Evolutionary conservation across 108 stramenopile genomes (phyloP), one percentile per base, ranked within the genome.

Genomic region (Stephanodiscus minutulus): DNA sequence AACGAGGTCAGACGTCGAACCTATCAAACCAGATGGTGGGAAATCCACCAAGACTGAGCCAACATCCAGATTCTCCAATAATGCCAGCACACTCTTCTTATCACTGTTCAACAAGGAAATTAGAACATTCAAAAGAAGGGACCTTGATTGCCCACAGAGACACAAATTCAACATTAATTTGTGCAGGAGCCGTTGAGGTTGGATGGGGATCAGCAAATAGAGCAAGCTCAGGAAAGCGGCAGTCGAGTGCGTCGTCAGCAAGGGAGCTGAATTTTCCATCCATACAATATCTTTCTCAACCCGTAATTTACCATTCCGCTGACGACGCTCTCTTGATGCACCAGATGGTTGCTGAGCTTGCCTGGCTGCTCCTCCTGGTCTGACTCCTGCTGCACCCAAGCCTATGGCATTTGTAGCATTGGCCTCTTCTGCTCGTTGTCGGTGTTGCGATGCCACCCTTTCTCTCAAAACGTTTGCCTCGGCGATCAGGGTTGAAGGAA

Each of bases 401-500:
- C n/a, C 57, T 13, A 39, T 57, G n/a, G 60, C 73, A 37, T 61
- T 47, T 18, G 63, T 60, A 21, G 58, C 85, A 62, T 71, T 59
- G 18, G 64, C 50, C 27, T 66, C 62, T 36, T 72, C 80, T 9
- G 46, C 50, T 46, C 81, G 54, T 17, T 79, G 69, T 59, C 78
- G 81, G 29, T 82, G 78, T 29, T 63, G 64, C 4, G 79, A 55
- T 39, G 81, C 77, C 17, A 91, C 91, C 36, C 97, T 74, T 61
- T 98, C 97, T 9, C 96, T 83, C 27, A 97, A 61, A 39, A 92
- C 52, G 60, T 92, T 87, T 4, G 97, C 97, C 74, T 98, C 97
- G 0, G 95, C 92, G 27, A 86, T 68, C 8, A 98, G 76, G 57
- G 89, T 84, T 13, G 93, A 77, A 7, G 96, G 95, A 8, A 98